Base-by-base conservation (phyloP, 1,284 basidiomycete genomes). In the Trichosporon inkin region DNA sequence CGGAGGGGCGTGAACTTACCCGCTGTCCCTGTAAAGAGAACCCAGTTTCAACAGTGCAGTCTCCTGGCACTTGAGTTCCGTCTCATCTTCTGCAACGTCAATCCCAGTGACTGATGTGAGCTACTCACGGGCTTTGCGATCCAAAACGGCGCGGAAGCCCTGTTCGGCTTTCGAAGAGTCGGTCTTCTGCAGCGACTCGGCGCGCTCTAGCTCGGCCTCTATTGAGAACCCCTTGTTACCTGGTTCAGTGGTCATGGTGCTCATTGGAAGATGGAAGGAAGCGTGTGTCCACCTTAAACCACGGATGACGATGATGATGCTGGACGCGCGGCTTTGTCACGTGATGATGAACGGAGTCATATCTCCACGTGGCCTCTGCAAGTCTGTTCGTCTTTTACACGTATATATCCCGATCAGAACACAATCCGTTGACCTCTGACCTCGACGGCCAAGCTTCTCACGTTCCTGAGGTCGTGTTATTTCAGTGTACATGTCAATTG, bases 21-120 rank as follows among this genome's bases (percentile, higher is more conserved):
- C 86, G 70, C 88, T 84, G 78, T 95, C 91, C 39, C 90, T 83
- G 75, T 96, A 92, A 11, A 96, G 82, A 71, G 89, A 85, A 2
- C 92, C 94, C 2, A 99, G 86, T 68, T 88, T 89, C 22, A 93
- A 81, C 52, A 98, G 81, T 2, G 94, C 92, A 0, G 82, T 80
- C 75, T 97, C 94, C 77, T 97, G 92, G 70, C 92, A 86, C 53
- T 88, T 80, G 8, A 93, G 80, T 22, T 80, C 82, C 58, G 84
- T 83, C 19, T 89, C 85, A 65, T 83, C 80, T 4, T 60, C 76
- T 79, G 47, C n/a, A 35, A 6, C 10, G 34, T 62, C 39, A 61
- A 52, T 58, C 16, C 6, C 8, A 24, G 14, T 1, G 2, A 7
- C 6, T 14, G 22, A 17, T 22, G 10, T 3, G 20, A 16, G 10